Evolutionary conservation across 2,329 filamentous ascomycete genomes (phyloP), one percentile per base, ranked within the genome.

Genomic region (Xylariaceae sp.): DNA sequence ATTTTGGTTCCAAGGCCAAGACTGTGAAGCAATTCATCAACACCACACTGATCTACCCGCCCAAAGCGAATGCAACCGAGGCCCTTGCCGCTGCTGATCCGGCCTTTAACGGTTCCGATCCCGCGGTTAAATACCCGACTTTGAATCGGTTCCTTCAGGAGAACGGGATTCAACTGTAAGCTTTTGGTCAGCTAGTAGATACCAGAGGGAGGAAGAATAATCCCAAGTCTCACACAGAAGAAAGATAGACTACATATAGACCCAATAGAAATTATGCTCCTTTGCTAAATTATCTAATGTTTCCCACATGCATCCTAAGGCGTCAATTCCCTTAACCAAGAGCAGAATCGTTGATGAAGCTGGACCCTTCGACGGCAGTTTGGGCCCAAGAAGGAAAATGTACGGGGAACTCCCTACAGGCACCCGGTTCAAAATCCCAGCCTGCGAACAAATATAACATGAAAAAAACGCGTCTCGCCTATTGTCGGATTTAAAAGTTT

Each of bases 21-120:
- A 6, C 43, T 1, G 14, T 58, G 12, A 63, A 63, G 43, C 49
- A 51, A 14, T 63, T 60, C 33, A 60, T 63, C 47, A 63, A 60
- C 37, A 31, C 8, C 2, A 47, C 33, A 4, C 16, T 63, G 14
- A 60, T 63, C 14, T 61, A 63, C 43, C 57, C 60, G 17, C 60
- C 60, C 14, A 46, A 44, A 4, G 49, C 57, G 2, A 37, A 51
- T 23, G 21, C 53, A n/a, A 16, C 17, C 7, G 45, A 47, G 2
- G 60, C 57, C 17, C 58, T 60, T 33, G 43, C 53, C 6, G 57
- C 29, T 2, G 60, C 60, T 12, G 49, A 57, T n/a, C 60, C 60
- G 8, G 33, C 40, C 9, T 50, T 48, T 28, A 23, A 60, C n/a
- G 45, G 45, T n/a, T 31, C 46, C 3, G 57, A 58, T 14, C 46